Evolutionary conservation across 23 red algal species (phyloP).

Genomic region (Gracilariopsis chorda): DNA sequence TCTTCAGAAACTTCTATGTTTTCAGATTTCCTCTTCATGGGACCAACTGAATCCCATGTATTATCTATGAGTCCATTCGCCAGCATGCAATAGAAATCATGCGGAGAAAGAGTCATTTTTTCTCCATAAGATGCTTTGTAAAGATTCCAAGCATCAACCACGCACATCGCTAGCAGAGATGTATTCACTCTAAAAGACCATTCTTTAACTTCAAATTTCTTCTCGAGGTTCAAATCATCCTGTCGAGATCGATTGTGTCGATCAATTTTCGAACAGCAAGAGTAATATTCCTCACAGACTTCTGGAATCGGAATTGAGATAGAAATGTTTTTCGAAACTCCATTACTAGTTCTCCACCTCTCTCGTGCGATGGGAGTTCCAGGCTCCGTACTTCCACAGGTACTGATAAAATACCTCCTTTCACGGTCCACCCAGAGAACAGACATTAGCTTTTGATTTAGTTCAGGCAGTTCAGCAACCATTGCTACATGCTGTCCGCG

Average conservation of each 20-base stretch:
- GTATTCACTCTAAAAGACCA: constrained; percentile 31
- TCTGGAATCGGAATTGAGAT: background rate
- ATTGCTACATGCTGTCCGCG: background rate
- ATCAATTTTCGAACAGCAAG: constrained; percentile 5
- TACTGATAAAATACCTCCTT: constrained; percentile 3
- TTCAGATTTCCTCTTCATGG: no score
- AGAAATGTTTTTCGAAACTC: background rate
- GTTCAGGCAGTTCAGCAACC: background rate
- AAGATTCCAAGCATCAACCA: constrained; percentile 32
- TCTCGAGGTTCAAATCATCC: constrained; percentile 36
- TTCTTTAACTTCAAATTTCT: constrained; percentile 38
- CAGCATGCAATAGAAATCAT: constrained; percentile 15
- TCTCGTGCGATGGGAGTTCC: background rate
- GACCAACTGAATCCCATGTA: no score
- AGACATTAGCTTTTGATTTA: background rate
- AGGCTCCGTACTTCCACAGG: background rate
- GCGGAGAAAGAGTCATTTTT: background rate
- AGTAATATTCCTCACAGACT: constrained; percentile 29
- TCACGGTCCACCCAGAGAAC: constrained; percentile 45
- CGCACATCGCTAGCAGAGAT: constrained; percentile 4
- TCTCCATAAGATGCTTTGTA: background rate
- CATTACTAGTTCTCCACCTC: background rate
- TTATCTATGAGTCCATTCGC: constrained; percentile 27
- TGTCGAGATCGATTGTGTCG: constrained; percentile 43
- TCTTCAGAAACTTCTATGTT: no score